Evolutionary conservation across 169 alveolate species (phyloP), one percentile per base, ranked within the genome.

Genomic region (Cryptosporidium muris): DNA sequence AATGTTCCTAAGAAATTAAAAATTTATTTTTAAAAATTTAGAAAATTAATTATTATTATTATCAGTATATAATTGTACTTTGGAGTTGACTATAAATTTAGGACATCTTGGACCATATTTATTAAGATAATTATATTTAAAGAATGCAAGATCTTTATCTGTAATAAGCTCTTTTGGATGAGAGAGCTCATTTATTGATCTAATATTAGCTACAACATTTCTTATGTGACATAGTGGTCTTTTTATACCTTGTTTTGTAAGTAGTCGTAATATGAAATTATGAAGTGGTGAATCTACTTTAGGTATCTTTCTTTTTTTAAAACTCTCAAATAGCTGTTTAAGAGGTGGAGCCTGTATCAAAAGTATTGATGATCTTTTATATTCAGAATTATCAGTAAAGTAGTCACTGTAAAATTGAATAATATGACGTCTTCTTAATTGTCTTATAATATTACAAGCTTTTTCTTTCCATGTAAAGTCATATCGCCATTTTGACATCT

Each of bases 291-390:
- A 25, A 25, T 25, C 25, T 25, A 25, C 25, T 25, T 25, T 25
- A 0, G 25, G 25, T 25, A 25, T 25, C 25, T 25, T 25, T 25
- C 25, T 25, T 0, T 25, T 43, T 64, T 40, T 54, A 11, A 45
- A 14, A 14, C 5, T 56, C 2, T 66, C 37, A 12, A 74, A 58
- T 38, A 74, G 53, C 48, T 34, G 67, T 49, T 74, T 60, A 52
- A 74, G 60, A n/a, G 85, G 85, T 7, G 85, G 85, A 16, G 74
- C 85, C 47, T 74, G 85, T 3, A 74, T 62, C 16, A 74, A 53
- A 6, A 74, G 68, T n/a, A 74, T 49, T 52, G 43, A 74, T 6
- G 85, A 74, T 37, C 85, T 74, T 60, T 63, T 54, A 34, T 74
- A 74, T 4, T 56, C 74, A 11, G 85, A 53, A 36, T 58, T 36